phyloP scores from a whole-genome alignment of 352 stramenopile genomes.

The Phytophthora ohioensis region DNA sequence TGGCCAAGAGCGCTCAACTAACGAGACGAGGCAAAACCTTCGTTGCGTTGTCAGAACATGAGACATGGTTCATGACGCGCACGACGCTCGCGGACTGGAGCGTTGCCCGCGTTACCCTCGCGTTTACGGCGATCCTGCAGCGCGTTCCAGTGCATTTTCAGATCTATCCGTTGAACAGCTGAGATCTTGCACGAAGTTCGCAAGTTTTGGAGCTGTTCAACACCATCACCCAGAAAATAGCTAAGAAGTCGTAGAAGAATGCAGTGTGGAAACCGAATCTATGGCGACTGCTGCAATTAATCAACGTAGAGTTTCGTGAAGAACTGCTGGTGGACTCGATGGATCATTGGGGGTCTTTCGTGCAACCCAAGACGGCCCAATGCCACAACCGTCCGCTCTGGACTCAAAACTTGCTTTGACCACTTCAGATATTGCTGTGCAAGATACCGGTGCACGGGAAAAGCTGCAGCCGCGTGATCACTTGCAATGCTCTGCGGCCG shows the following conservation, averaged over 20 bases:
- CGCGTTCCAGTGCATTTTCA: conserved; percentile 16
- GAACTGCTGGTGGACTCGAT: no score
- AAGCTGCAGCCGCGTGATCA: conserved; percentile 8
- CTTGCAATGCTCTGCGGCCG: neutral
- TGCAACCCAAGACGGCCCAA: no score
- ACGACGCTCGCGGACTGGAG: conserved; percentile 6
- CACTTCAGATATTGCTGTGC: neutral
- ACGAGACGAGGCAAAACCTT: conserved; percentile 28
- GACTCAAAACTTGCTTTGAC: neutral
- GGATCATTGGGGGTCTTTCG: no score
- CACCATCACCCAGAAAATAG: no score
- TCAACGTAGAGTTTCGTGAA: no score
- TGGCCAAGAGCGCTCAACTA: conserved; percentile 13
- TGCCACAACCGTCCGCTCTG: no score
- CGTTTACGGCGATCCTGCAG: conserved; percentile 11
- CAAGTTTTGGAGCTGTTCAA: neutral
- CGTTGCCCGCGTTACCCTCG: neutral
- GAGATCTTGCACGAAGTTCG: neutral
- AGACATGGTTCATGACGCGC: conserved; percentile 25
- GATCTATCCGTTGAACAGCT: conserved; percentile 22
- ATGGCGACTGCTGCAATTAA: no score
- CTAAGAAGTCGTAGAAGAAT: no score
- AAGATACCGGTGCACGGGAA: conserved; percentile 12
- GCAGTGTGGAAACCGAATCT: no score
- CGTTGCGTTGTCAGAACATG: conserved; percentile 18